phyloP scores from a whole-genome alignment of 805 yeast species.

The Henningerozyma blattae region DNA sequence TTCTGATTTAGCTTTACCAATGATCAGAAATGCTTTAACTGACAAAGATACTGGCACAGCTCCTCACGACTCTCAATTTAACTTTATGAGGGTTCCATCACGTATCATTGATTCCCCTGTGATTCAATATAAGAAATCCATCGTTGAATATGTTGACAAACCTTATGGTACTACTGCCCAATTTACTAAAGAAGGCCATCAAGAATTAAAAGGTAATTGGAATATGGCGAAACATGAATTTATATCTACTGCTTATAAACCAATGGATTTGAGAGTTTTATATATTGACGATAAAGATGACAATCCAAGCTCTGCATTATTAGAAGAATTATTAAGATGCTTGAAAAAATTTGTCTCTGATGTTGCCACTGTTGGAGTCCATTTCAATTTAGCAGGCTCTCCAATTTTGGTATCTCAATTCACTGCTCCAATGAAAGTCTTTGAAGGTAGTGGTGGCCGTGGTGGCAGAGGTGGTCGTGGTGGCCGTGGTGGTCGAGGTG shows the following conservation, averaged over 20 bases:
- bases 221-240: slow-evolving; percentile 10
- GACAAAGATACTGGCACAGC: slow-evolving; percentile 2
- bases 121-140: slow-evolving; percentile 7
- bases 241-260: slow-evolving; percentile 3
- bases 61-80: slow-evolving; percentile 4
- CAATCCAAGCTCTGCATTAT: slow-evolving; percentile 5
- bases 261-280: slow-evolving; percentile 8
- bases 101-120: slow-evolving; percentile 16
- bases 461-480: slow-evolving; percentile 9
- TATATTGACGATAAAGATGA: slow-evolving; percentile 8
- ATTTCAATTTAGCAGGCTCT: slow-evolving; percentile 6
- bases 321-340: slow-evolving; percentile 5
- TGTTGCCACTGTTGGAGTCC: slow-evolving; percentile 10
- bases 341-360: slow-evolving; percentile 6
- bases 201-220: slow-evolving; percentile 15
- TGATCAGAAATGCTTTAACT: slow-evolving; percentile 8
- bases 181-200: slow-evolving; percentile 2
- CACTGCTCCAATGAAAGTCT: slow-evolving; percentile 7
- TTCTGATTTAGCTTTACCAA: slow-evolving; percentile 11
- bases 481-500: slow-evolving; percentile 10
- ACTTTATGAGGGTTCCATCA: slow-evolving; percentile 14
- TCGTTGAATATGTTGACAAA: slow-evolving; percentile 6
- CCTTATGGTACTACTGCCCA: slow-evolving; percentile 7
- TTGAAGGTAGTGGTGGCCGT: slow-evolving; percentile 5
- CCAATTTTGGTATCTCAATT: slow-evolving; percentile 11